Conservation (phyloP, 371 early-diverging fungal species). For the Apophysomyces variabilis region DNA sequence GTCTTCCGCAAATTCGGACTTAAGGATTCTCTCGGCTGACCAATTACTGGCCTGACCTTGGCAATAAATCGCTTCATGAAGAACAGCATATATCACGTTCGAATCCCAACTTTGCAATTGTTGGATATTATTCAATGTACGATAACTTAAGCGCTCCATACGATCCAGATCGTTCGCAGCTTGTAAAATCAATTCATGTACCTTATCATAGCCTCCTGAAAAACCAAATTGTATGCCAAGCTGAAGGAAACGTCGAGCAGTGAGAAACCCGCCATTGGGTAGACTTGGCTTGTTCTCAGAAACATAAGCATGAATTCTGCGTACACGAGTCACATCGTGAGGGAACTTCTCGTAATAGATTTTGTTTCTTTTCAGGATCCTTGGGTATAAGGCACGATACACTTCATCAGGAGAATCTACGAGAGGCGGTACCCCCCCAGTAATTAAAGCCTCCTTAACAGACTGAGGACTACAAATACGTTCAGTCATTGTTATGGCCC, state of each 20-base stretch:
- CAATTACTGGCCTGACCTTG: constrained; percentile 66
- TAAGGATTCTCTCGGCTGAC: constrained; percentile 68
- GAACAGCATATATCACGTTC: constrained; percentile 69
- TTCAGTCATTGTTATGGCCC: too few relatives aligned
- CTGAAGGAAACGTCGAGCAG: constrained; percentile 75
- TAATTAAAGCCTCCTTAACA: constrained; percentile 67
- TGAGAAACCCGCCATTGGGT: constrained; percentile 70
- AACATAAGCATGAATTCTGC: constrained; percentile 59
- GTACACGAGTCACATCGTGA: constrained; percentile 65
- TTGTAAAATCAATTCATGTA: constrained; percentile 61
- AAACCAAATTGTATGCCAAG: constrained; percentile 71
- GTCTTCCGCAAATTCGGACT: constrained; percentile 44
- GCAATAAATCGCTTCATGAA: constrained; percentile 78
- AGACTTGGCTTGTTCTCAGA: constrained; percentile 49
- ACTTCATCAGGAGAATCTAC: constrained; percentile 66
- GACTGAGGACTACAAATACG: constrained; percentile 53
- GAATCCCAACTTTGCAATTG: constrained; percentile 58
- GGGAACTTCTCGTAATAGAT: constrained; percentile 71
- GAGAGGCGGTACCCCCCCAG: constrained; percentile 78
- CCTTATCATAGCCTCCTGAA: constrained; percentile 69
- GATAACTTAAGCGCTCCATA: constrained; percentile 51
- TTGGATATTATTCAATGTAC: constrained; percentile 53
- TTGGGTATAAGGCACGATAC: constrained; percentile 65
- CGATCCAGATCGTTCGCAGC: constrained; percentile 59
- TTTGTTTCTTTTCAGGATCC: constrained; percentile 64